Percentiles rank a stretch among this genome's conserved stretches.
Conservation (phyloP, 192 early-diverging fungal species). For the Backusella mclennaniae region DNA sequence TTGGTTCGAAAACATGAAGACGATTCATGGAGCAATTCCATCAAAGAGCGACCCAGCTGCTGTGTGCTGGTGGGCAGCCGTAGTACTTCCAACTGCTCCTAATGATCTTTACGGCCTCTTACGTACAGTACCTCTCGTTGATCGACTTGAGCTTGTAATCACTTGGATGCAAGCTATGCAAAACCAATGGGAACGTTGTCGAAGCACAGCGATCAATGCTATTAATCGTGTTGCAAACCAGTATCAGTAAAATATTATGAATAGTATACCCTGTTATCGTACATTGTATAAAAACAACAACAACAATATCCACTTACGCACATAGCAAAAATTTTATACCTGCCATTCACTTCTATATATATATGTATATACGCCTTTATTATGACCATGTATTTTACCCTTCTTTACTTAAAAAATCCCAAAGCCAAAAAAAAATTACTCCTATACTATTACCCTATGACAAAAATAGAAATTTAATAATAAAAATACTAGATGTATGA, state of each 20-base stretch:
- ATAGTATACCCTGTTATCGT: neutral
- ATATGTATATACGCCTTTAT: constrained; percentile 3
- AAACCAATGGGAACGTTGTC: constrained; percentile 17
- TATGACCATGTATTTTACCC: neutral
- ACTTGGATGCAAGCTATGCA: constrained; percentile 13
- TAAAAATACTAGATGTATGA: neutral
- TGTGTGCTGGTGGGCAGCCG: constrained; percentile 23
- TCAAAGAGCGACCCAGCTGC: constrained; percentile 6
- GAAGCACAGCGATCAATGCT: constrained; percentile 14
- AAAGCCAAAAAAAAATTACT: neutral
- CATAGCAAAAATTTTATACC: neutral
- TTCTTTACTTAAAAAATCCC: neutral
- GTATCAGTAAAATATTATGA: constrained; percentile 8
- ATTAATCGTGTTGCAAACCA: constrained; percentile 7
- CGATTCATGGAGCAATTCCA: constrained; percentile 15
- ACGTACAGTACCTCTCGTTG: neutral
- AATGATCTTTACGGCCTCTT: constrained; percentile 10
- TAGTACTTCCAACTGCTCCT: neutral
- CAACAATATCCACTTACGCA: neutral
- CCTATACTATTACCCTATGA: neutral
- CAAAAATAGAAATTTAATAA: constrained; percentile 5
- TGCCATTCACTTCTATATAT: neutral
- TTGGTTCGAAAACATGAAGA: constrained; percentile 11
- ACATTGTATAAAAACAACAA: neutral
- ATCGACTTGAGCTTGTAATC: constrained; percentile 16